These are phyloP conservation scores for Zopfochytrium polystomum DNA, from an alignment of 371 early-diverging fungal species.

Conservation along the genomic window DNA sequence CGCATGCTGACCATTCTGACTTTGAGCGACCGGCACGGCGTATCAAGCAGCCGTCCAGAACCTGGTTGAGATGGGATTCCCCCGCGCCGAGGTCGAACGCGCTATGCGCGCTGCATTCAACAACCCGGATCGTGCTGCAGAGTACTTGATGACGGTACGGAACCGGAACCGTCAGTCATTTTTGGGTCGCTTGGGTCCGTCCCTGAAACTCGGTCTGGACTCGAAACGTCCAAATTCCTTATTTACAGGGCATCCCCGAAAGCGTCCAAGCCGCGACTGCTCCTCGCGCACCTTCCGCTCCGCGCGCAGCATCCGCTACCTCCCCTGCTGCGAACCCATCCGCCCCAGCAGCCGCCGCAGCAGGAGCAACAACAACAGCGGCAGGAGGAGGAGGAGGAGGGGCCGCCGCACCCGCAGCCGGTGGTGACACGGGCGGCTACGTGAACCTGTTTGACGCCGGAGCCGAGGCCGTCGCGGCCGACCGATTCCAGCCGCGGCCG, in stretches of 20 bases:
- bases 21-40: slow-evolving; percentile 38
- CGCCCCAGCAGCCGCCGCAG: slow-evolving; percentile 27
- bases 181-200: too few species aligned
- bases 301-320: too few species aligned
- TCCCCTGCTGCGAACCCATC: too few species aligned
- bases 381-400: slow-evolving; percentile 36
- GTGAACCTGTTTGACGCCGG: slow-evolving; percentile 52
- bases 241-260: slow-evolving; percentile 57
- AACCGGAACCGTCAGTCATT: too few species aligned
- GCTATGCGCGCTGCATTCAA: slow-evolving; percentile 97
- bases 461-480: slow-evolving; percentile 31
- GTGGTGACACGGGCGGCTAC: slow-evolving; percentile 23
- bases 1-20: not conserved
- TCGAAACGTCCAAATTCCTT: too few species aligned
- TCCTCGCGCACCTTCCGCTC: slow-evolving; percentile 29
- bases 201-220: not conserved
- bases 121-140: slow-evolving; percentile 95
- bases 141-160: slow-evolving; percentile 86
- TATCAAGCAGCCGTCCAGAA: slow-evolving; percentile 73
- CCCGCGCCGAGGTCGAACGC: slow-evolving; percentile 75
- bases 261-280: slow-evolving; percentile 26
- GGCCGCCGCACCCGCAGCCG: slow-evolving; percentile 41
- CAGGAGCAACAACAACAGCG: too few species aligned
- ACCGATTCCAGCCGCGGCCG: slow-evolving; percentile 21
- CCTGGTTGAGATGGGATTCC: slow-evolving; percentile 95